Conservation (phyloP, 352 stramenopile species). For the Phytopythium kandeliae region DNA sequence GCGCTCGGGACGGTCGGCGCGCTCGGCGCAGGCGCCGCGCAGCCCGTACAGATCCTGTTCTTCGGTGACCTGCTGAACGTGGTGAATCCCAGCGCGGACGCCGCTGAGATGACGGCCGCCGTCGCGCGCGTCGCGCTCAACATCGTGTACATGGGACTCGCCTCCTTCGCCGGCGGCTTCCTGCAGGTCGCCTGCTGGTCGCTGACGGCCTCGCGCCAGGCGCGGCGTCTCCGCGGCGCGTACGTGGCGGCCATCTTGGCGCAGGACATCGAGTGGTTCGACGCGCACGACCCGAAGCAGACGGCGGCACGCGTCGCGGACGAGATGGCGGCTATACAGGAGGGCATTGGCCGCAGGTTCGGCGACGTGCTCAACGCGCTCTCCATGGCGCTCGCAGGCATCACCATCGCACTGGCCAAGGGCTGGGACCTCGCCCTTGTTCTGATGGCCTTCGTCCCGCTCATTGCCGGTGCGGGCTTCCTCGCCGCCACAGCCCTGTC, state of each 20-base stretch:
- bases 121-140: slow-evolving; percentile 41
- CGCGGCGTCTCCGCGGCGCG: slow-evolving; percentile 43
- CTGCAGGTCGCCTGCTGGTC: slow-evolving; percentile 60
- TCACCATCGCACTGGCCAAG: slow-evolving; percentile 43
- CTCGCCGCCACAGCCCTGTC: slow-evolving; percentile 27
- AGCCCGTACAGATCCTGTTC: slow-evolving; percentile 43
- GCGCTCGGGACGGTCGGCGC: slow-evolving; percentile 20
- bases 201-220: slow-evolving; percentile 54
- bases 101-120: slow-evolving; percentile 14
- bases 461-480: slow-evolving; percentile 26
- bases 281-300: slow-evolving; percentile 59
- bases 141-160: slow-evolving; percentile 45
- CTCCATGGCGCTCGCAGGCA: slow-evolving; percentile 33
- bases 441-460: slow-evolving; percentile 35
- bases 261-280: slow-evolving; percentile 67
- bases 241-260: slow-evolving; percentile 53
- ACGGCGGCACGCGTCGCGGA: slow-evolving; percentile 42
- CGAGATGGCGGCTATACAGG: slow-evolving; percentile 36
- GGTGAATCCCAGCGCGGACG: slow-evolving; percentile 32
- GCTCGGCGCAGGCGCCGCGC: slow-evolving; percentile 17
- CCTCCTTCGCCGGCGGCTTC: slow-evolving; percentile 38
- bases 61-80: slow-evolving; percentile 44
- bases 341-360: slow-evolving; percentile 45
- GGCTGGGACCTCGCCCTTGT: slow-evolving; percentile 52
- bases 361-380: slow-evolving; percentile 28